Base-by-base conservation (phyloP, 805 yeast species). In the Diddensiella caesifluorescens region DNA sequence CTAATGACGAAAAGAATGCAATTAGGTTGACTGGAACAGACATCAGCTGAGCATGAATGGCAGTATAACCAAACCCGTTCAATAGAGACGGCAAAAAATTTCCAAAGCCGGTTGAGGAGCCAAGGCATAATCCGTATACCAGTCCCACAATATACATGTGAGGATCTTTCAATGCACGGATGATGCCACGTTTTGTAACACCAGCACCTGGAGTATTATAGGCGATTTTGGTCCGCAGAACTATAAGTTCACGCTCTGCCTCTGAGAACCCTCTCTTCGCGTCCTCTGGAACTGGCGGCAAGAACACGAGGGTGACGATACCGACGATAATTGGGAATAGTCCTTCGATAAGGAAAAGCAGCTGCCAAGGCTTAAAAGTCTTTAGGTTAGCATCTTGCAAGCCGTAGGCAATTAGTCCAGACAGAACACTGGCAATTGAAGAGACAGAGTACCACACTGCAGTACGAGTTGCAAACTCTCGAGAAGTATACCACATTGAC, bases 71-170 rank as follows among this genome's bases (percentile, higher is more conserved):
- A 67, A 76, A 61, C 39, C 67, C 60, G 26, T 61, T 64, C 49
- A 76, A 74, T 49, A 76, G 74, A 21, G 76, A 65, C 42, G 80
- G 77, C 23, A 80, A 75, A 55, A 76, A 76, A 53, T 68, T 39
- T 2, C 41, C 35, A 30, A 38, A 38, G 4, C 33, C 41, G 19
- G 34, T 30, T 30, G 34, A 30, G 10, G 34, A 30, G 12, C 34
- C 34, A 9, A 30, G 19, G n/a, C 34, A 30, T 7, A 30, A n/a
- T 30, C 34, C 34, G n/a, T 30, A 30, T 13, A 30, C 34, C 15
- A 30, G 19, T 7, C 34, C 34, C 19, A 30, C 34, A 30, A 30
- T 30, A 16, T 30, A 30, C 34, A 30, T 30, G 13, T 30, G 34
- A 30, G 34, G 34, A 30, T 30, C 34, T 16, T 30, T 30, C 34